These are phyloP conservation scores for Scheffersomyces parashehatae DNA, from an alignment of 1,139 yeast species.

Conservation along the genomic window DNA sequence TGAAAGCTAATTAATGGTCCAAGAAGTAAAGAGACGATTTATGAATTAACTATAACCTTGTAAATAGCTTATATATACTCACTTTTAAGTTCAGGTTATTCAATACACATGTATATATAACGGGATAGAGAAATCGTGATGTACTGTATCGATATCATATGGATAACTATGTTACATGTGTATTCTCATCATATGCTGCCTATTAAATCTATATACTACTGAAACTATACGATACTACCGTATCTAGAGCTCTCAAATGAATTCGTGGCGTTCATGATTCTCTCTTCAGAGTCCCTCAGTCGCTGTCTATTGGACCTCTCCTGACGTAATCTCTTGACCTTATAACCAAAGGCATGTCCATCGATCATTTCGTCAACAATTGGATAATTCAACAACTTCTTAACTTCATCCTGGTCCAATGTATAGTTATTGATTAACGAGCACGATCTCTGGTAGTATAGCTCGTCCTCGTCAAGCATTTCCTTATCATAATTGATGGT, in stretches of 20 bases:
- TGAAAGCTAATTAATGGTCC: slow-evolving; percentile 27
- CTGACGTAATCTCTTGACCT: slow-evolving; percentile 39
- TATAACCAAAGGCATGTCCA: slow-evolving; percentile 46
- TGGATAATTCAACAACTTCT: slow-evolving; percentile 41
- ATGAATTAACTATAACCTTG: not conserved
- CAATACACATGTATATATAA: too few relatives aligned
- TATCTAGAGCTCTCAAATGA: slow-evolving; percentile 19
- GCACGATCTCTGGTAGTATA: slow-evolving; percentile 33
- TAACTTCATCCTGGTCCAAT: slow-evolving; percentile 38
- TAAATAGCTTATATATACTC: not conserved
- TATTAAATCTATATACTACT: not conserved
- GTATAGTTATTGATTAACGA: slow-evolving; percentile 41
- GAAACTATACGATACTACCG: slow-evolving; percentile 24
- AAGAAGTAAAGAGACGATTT: not conserved
- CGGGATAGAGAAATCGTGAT: too few relatives aligned
- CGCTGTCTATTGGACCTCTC: slow-evolving; percentile 12
- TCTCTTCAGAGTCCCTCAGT: slow-evolving; percentile 3
- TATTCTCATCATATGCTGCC: not conserved
- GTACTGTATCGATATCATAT: too few relatives aligned
- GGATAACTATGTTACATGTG: too few relatives aligned
- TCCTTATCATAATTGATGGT: slow-evolving; percentile 35
- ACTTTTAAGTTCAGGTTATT: not conserved
- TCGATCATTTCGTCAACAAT: slow-evolving; percentile 45
- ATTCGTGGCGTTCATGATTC: slow-evolving; percentile 1
- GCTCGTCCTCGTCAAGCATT: slow-evolving; percentile 43